phyloP scores from a whole-genome alignment of 352 stramenopile species.

The Phytopythium litorale region DNA sequence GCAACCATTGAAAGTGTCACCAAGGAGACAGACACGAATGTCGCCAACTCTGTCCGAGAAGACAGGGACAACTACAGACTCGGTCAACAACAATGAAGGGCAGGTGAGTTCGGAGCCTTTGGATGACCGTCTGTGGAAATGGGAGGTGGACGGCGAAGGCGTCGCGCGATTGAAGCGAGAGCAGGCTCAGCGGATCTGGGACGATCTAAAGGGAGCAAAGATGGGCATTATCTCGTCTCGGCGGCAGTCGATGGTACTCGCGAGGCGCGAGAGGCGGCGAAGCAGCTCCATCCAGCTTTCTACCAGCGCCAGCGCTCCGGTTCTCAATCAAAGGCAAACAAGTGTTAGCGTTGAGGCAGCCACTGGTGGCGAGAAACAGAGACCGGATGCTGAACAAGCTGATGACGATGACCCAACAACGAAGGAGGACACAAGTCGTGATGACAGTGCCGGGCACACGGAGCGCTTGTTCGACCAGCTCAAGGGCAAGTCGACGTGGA shows the following conservation, averaged over 20 bases:
- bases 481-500: conserved; percentile 63
- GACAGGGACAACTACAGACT: not conserved
- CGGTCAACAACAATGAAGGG: not conserved
- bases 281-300: conserved; percentile 7
- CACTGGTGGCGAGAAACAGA: not conserved
- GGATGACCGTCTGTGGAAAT: conserved; percentile 29
- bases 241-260: conserved; percentile 18
- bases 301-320: conserved; percentile 21
- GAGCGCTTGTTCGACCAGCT: conserved; percentile 65
- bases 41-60: not conserved
- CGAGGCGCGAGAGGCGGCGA: conserved; percentile 19
- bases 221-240: conserved; percentile 22
- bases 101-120: not conserved
- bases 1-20: not conserved
- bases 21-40: not conserved
- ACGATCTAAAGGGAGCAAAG: conserved; percentile 46
- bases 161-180: conserved; percentile 31
- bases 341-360: not conserved
- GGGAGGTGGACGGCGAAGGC: conserved; percentile 41
- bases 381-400: not conserved
- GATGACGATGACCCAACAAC: not conserved
- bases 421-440: not conserved
- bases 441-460: conserved; percentile 12
- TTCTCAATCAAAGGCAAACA: conserved; percentile 8
- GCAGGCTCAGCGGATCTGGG: conserved; percentile 58